These are phyloP conservation scores for Psidium guajava DNA, from an alignment of 345 rosid species.

Conservation along the genomic window DNA sequence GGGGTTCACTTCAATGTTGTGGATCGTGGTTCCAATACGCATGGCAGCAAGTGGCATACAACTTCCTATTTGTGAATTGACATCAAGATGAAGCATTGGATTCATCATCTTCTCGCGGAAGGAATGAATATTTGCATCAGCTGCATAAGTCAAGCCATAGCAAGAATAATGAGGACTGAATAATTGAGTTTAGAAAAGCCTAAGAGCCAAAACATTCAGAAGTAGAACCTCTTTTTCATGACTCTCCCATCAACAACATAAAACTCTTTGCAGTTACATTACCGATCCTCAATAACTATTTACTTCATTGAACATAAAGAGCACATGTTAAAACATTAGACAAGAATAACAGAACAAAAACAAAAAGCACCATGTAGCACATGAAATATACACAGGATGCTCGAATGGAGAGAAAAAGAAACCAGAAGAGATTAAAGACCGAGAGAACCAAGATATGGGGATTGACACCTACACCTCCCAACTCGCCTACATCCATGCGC, in stretches of 20 bases:
- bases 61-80: slow-evolving; percentile 76
- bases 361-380: neutral
- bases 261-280: neutral
- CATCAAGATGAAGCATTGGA: slow-evolving; percentile 57
- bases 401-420: neutral
- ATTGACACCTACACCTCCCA: neutral
- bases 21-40: slow-evolving; percentile 87
- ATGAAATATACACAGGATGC: neutral
- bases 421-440: neutral
- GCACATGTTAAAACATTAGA: neutral
- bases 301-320: neutral
- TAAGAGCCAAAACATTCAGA: neutral
- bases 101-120: slow-evolving; percentile 43
- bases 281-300: neutral
- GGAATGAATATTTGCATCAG: slow-evolving; percentile 23
- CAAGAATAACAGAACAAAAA: neutral
- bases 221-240: neutral
- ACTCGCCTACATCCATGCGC: neutral
- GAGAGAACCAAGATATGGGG: neutral
- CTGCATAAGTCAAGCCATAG: neutral
- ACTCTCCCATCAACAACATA: neutral
- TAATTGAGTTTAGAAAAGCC: neutral
- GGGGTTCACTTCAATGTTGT: slow-evolving; percentile 82
- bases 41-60: slow-evolving; percentile 75
- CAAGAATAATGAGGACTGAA: neutral